phyloP scores from a whole-genome alignment of 192 early-diverging fungal species.

The Mortierella claussenii region DNA sequence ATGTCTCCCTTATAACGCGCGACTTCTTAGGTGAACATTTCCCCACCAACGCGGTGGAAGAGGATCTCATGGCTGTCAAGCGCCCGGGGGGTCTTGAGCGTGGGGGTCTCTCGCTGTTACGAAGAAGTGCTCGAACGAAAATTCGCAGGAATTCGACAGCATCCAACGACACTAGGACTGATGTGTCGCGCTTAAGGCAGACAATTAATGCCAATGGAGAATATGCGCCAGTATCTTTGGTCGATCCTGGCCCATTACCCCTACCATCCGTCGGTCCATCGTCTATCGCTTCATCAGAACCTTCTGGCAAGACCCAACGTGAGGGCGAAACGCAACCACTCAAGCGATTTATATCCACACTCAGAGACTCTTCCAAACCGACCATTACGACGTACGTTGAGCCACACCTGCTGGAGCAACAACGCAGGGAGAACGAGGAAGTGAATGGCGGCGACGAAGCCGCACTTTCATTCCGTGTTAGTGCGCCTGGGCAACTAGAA shows the following conservation, averaged over 20 bases:
- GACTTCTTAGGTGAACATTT: constrained; percentile 61
- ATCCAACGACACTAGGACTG: constrained; percentile 35
- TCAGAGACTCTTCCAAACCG: constrained; percentile 41
- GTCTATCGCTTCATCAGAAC: not conserved
- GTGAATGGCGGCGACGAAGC: not conserved
- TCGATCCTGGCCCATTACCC: constrained; percentile 42
- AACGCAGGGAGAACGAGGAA: constrained; percentile 34
- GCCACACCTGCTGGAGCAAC: constrained; percentile 48
- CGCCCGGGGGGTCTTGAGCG: constrained; percentile 52
- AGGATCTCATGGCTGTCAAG: constrained; percentile 53
- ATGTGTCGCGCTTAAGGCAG: constrained; percentile 36
- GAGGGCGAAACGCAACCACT: constrained; percentile 23
- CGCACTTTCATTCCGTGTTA: constrained; percentile 26
- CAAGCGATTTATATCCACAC: constrained; percentile 45
- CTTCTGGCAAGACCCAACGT: not conserved
- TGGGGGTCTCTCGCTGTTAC: constrained; percentile 52
- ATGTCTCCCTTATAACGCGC: too few relatives aligned
- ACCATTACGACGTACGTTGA: constrained; percentile 50
- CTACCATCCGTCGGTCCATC: not conserved
- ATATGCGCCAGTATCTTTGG: constrained; percentile 31
- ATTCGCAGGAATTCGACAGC: constrained; percentile 63
- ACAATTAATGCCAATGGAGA: constrained; percentile 31
- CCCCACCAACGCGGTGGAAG: constrained; percentile 51
- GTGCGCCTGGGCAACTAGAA: constrained; percentile 38
- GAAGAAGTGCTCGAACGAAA: constrained; percentile 62